These are phyloP conservation scores for Moelleriella libera DNA, from an alignment of 2,329 filamentous ascomycete genomes.

Conservation along the genomic window DNA sequence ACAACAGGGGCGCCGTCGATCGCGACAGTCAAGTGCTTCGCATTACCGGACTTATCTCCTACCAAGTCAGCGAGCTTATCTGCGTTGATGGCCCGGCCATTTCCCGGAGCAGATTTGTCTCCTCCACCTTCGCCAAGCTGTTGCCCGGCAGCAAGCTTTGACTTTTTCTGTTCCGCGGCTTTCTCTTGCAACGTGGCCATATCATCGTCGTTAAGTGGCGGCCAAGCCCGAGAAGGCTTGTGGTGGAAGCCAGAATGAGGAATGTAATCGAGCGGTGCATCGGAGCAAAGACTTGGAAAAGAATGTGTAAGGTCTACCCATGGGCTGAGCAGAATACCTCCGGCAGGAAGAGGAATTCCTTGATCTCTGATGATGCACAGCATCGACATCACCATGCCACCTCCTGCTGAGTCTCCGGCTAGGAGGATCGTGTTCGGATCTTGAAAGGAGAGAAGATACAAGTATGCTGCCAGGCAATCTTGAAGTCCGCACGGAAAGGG, in stretches of 20 bases:
- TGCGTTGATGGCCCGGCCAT: conserved; percentile 6
- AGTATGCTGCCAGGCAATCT: conserved; percentile 78
- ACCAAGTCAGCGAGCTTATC: conserved; percentile 9
- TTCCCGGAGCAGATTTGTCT: conserved; percentile 18
- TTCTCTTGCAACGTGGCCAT: conserved; percentile 38
- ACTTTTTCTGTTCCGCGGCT: conserved; percentile 24
- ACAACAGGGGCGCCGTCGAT: conserved; percentile 58
- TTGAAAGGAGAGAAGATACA: conserved; percentile 65
- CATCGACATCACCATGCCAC: conserved; percentile 73
- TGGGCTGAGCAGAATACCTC: conserved; percentile 79
- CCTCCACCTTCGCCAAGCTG: conserved; percentile 11
- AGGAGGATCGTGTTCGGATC: conserved; percentile 72
- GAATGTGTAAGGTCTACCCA: conserved; percentile 96
- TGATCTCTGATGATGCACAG: conserved; percentile 72
- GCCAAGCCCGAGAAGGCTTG: conserved; percentile 82
- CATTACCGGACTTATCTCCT: conserved; percentile 12
- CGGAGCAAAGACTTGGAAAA: conserved; percentile 72
- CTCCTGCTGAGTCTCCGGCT: conserved; percentile 87
- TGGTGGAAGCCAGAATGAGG: conserved; percentile 80
- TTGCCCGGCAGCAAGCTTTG: conserved; percentile 6
- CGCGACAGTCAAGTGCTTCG: conserved; percentile 42
- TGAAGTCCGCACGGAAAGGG: conserved; percentile 89
- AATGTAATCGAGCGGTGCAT: conserved; percentile 73
- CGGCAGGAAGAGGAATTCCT: conserved; percentile 71
- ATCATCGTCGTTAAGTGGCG: conserved; percentile 73